phyloP scores from a whole-genome alignment of 805 yeast genomes.

The Spathaspora passalidarum region DNA sequence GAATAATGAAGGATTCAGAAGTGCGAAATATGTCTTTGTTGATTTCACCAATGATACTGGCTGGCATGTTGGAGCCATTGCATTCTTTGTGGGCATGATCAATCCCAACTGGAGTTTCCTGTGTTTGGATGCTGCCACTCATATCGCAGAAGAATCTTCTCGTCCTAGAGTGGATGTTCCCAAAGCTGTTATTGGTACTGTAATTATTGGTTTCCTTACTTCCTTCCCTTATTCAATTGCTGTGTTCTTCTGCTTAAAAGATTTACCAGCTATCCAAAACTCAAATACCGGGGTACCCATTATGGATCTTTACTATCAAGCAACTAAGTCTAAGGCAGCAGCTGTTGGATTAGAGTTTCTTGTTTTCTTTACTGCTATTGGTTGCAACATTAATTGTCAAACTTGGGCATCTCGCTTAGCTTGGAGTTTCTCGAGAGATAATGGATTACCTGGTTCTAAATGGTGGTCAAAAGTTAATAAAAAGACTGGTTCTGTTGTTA shows the following conservation, averaged over 20 bases:
- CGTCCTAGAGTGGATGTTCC: slow-evolving; percentile 61
- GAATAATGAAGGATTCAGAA: slow-evolving; percentile 50
- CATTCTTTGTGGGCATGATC: slow-evolving; percentile 66
- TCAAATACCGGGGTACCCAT: slow-evolving; percentile 63
- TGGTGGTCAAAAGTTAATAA: slow-evolving; percentile 49
- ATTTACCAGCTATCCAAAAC: slow-evolving; percentile 45
- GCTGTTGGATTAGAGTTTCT: slow-evolving; percentile 50
- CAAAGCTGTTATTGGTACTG: slow-evolving; percentile 58
- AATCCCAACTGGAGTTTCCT: slow-evolving; percentile 71
- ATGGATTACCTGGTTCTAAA: slow-evolving; percentile 55
- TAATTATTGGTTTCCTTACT: slow-evolving; percentile 64
- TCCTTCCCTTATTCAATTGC: slow-evolving; percentile 51
- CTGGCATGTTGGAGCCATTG: slow-evolving; percentile 56
- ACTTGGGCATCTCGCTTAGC: slow-evolving; percentile 68
- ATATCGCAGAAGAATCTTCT: slow-evolving; percentile 64
- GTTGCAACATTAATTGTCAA: slow-evolving; percentile 58
- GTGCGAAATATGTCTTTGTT: slow-evolving; percentile 51
- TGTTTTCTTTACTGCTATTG: slow-evolving; percentile 51
- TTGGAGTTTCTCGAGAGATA: slow-evolving; percentile 69
- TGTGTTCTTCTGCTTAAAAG: slow-evolving; percentile 57
- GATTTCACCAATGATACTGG: slow-evolving; percentile 57
- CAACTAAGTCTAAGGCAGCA: slow-evolving; percentile 49
- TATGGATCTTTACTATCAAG: slow-evolving; percentile 60
- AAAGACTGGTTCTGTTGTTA: slow-evolving; percentile 51
- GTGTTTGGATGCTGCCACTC: slow-evolving; percentile 69